Evolutionary conservation across 2,329 filamentous ascomycete genomes (phyloP).

Genomic region (Colletotrichum tropicicola): DNA sequence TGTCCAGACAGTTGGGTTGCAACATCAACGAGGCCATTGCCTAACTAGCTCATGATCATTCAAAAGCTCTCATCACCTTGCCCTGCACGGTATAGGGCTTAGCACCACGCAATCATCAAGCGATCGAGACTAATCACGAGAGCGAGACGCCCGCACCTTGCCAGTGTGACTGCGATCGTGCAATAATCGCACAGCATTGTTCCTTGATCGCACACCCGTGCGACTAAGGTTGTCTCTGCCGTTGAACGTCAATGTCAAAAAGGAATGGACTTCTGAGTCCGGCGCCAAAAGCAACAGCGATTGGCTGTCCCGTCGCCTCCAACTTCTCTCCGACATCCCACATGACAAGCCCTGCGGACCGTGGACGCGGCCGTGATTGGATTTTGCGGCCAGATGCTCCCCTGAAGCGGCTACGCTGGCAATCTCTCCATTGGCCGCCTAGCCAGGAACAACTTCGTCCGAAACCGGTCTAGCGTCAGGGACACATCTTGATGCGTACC

Average conservation of each 20-base stretch:
- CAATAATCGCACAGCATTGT: neutral
- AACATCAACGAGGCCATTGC: neutral
- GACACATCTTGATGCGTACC: neutral
- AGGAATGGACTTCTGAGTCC: neutral
- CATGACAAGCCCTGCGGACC: neutral
- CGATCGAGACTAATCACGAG: neutral
- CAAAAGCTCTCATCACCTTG: neutral
- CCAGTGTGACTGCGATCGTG: neutral
- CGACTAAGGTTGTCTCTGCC: neutral
- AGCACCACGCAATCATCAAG: neutral
- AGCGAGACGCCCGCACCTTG: conserved; percentile 7
- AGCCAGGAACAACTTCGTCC: neutral
- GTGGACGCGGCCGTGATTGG: conserved; percentile 1
- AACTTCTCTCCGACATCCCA: neutral
- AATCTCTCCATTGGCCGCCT: neutral
- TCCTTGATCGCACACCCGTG: neutral
- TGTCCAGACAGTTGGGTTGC: neutral
- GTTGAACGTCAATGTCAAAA: neutral
- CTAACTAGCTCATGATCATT: neutral
- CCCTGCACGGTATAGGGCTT: neutral
- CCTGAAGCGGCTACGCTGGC: neutral
- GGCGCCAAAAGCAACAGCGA: neutral
- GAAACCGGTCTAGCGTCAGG: conserved; percentile 1
- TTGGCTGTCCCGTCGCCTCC: neutral
- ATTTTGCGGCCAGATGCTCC: neutral